A percentile compares a stretch with the other conserved stretches of the same genome.
Evolutionary conservation across 305 asterid species (phyloP).

Genomic region (Fraxinus floribunda): DNA sequence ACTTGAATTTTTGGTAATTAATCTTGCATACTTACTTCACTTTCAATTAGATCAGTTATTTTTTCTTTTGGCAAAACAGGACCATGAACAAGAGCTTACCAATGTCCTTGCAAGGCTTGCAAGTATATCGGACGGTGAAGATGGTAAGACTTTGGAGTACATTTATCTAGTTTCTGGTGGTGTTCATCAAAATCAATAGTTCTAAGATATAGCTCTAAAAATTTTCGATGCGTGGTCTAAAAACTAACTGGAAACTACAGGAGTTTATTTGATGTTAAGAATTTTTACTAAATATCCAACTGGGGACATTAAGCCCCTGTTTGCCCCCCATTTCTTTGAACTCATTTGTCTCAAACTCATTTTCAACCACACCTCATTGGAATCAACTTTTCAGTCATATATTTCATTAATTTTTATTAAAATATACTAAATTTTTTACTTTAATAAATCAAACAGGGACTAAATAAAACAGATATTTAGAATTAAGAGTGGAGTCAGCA

Average conservation of each 20-base stretch:
- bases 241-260: background rate
- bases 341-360: too few species aligned
- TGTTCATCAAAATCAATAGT: background rate
- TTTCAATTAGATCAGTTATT: background rate
- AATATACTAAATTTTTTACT: background rate
- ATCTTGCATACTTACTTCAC: slow-evolving; percentile 8
- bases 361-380: background rate
- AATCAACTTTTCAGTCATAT: background rate
- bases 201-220: background rate
- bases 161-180: background rate
- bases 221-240: background rate
- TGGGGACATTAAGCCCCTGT: background rate
- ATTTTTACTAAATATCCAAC: background rate
- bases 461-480: background rate
- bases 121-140: slow-evolving; percentile 82
- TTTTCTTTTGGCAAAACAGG: slow-evolving; percentile 43
- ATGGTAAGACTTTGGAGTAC: slow-evolving; percentile 48
- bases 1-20: slow-evolving; percentile 1
- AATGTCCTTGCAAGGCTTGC: slow-evolving; percentile 83
- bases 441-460: background rate
- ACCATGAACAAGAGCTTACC: slow-evolving; percentile 84
- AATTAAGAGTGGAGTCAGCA: background rate
- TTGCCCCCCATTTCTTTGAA: background rate
- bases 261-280: background rate
- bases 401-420: background rate